Base-by-base conservation (phyloP, 2,329 filamentous ascomycete species). In the Hymenoscyphus occultus region DNA sequence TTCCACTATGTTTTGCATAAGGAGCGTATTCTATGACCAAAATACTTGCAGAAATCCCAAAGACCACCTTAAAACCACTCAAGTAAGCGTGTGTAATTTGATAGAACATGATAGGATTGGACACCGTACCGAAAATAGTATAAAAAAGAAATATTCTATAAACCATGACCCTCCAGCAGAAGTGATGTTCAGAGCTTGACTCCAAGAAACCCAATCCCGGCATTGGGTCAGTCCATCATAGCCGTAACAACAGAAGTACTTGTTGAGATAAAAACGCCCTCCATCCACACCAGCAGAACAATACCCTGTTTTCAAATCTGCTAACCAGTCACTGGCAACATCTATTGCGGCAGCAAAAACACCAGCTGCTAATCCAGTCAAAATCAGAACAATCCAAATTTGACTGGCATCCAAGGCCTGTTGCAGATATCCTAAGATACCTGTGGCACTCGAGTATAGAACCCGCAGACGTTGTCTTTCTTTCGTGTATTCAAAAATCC, bases 401-500 rank as follows among this genome's bases (percentile, higher is more conserved):
- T 98, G 93, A 75, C 91, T 93, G 4, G 89, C 88, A 77, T 99
- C 95, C 16, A 92, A 81, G 31, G 96, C 79, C 69, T 90, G 87
- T 67, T 85, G 88, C 62, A 90, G 73, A 72, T 92, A 87, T 13
- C 93, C 92, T 22, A 93, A 66, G 5, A 97, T 71, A 0, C 93
- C 91, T 22, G 85, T 83, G 7, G 87, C 84, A 71, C 84, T 86
- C 0, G 90, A 86, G 63, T 87, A 85, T 22, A 99, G 81, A 39
- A 90, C 85, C n/a, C 92, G 86, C 73, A 96, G 80, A 31, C 95
- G 87, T 77, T 96, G 92, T 22, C 95, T 87, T 79, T 99, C 95
- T 77, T 97, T 97, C 61, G 91, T 95, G 75, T 98, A 97, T 78
- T 99, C 95, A 73, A 97, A 98, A 75, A 98, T 98, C 95, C 95